Evolutionary conservation across 305 asterid species (phyloP), one percentile per base, ranked within the genome.

Genomic region (Fraxinus angustifolia): DNA sequence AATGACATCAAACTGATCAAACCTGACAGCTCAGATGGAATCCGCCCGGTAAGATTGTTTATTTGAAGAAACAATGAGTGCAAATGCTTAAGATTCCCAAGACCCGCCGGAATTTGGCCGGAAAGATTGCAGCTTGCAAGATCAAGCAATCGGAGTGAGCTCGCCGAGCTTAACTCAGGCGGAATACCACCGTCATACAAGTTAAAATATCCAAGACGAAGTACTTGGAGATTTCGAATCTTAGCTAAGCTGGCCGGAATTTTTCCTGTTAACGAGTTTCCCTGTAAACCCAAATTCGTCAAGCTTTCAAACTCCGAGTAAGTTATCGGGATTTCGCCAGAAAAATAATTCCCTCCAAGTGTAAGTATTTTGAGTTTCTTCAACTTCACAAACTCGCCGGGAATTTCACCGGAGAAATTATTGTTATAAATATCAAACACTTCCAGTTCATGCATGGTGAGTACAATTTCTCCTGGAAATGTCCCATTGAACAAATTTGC

Each of bases 101-200:
- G 89, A 4, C 80, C 78, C 23, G 88, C 82, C 79, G 99, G 99
- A 33, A 95, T 91, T 81, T 89, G 92, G 4, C 99, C 99, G 70
- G 90, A 85, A 26, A 94, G 88, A 68, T 91, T 91, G 79, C 98
- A 92, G 42, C 79, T 87, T 5, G 91, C 98, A 28, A 92, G 91
- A 79, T 92, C 95, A 36, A 95, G 96, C 23, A 89, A 81, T 67
- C 83, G 84, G 0, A 95, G 97, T 0, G 92, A 80, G 16, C 85
- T 30, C 1, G 84, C 81, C 0, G 82, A 77, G 26, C 98, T 98
- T 5, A 95, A 88, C 80, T 94, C 98, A 75, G 91, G 84, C 33
- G 99, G 99, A 12, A 95, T 92, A 0, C 97, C 99, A 14, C 98
- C 98, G 6, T 83, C 84, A 75, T 94, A 95, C 10, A 56, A 45